Conservation (phyloP, 2,329 filamentous ascomycete species). For the Cyphellophora europaea region DNA sequence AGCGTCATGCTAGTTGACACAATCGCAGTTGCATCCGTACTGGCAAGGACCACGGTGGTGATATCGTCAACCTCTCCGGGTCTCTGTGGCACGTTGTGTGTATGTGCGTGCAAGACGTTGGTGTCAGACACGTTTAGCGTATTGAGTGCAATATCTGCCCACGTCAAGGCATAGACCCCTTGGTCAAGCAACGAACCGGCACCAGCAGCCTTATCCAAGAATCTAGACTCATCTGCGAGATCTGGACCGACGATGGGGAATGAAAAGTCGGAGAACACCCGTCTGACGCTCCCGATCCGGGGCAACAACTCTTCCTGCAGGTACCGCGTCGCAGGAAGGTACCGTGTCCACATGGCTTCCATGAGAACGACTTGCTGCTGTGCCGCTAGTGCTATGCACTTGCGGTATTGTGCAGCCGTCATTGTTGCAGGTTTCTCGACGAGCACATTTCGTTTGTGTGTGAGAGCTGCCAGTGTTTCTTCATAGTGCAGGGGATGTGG, state of each 20-base stretch:
- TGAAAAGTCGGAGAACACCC: constrained; percentile 45
- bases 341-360: constrained; percentile 75
- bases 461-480: constrained; percentile 71
- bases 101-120: constrained; percentile 17
- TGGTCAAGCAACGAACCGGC: constrained; percentile 76
- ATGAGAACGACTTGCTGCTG: constrained; percentile 68
- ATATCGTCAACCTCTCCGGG: constrained; percentile 20
- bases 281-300: constrained; percentile 44
- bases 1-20: constrained; percentile 21
- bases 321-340: constrained; percentile 72
- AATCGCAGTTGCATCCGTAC: constrained; percentile 13
- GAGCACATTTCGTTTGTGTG: constrained; percentile 76
- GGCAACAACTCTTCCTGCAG: constrained; percentile 39
- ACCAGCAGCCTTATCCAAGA: constrained; percentile 73
- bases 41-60: constrained; percentile 19
- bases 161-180: constrained; percentile 80
- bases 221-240: constrained; percentile 8
- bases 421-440: constrained; percentile 89
- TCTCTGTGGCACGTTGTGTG: constrained; percentile 13
- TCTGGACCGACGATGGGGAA: constrained; percentile 9
- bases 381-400: constrained; percentile 61
- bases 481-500: constrained; percentile 83
- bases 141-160: constrained; percentile 51
- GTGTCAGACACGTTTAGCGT: constrained; percentile 34
- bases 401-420: constrained; percentile 65